A percentile compares a stretch with the other conserved stretches of the same genome.
phyloP scores from a whole-genome alignment of 2,329 filamentous ascomycete genomes.

The Aspergillaceae sp. region DNA sequence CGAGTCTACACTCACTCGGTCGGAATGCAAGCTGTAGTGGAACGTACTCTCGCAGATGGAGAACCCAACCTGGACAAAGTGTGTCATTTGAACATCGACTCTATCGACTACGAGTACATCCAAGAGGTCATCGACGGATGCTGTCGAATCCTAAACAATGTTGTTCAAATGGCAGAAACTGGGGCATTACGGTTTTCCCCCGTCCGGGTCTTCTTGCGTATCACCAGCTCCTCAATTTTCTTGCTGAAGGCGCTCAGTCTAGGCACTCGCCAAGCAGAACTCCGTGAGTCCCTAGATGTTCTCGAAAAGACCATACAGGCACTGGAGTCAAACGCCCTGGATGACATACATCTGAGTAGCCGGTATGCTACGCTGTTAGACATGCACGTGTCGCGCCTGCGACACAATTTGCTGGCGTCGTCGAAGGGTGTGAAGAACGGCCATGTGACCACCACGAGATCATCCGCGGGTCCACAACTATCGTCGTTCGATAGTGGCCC shows the following conservation, averaged over 20 bases:
- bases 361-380: constrained; percentile 45
- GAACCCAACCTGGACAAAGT: constrained; percentile 27
- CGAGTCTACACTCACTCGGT: constrained; percentile 39
- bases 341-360: constrained; percentile 46
- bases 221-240: constrained; percentile 49
- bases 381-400: constrained; percentile 35
- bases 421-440: constrained; percentile 21
- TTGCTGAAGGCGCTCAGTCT: constrained; percentile 45
- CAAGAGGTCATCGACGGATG: constrained; percentile 49
- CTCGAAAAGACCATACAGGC: constrained; percentile 42
- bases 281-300: constrained; percentile 42
- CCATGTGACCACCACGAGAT: constrained; percentile 16
- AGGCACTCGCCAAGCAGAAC: constrained; percentile 41
- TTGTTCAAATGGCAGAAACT: constrained; percentile 40
- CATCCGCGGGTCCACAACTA: constrained; percentile 22
- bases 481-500: constrained; percentile 13
- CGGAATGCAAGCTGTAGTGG: constrained; percentile 50
- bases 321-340: constrained; percentile 40
- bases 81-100: constrained; percentile 38
- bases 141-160: constrained; percentile 44
- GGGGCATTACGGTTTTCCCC: constrained; percentile 44
- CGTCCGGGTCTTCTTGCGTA: constrained; percentile 46
- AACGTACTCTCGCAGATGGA: constrained; percentile 39
- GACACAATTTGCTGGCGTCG: constrained; percentile 29
- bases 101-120: constrained; percentile 47